Base-by-base conservation (phyloP, 306 rosid species). In the Adenanthera pavonina region DNA sequence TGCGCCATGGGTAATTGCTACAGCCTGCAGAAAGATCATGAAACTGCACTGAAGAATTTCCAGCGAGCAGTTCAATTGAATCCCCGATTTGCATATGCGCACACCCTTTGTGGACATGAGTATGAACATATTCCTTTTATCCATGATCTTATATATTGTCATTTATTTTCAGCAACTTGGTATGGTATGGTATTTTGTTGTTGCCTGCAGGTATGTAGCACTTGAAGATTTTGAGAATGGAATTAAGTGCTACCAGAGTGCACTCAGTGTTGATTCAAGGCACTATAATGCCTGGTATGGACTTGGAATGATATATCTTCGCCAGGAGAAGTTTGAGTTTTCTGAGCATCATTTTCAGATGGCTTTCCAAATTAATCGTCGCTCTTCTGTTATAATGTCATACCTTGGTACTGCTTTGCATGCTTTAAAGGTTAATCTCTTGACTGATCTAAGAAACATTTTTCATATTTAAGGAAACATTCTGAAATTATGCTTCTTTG, bases 41-140 rank as follows among this genome's bases (percentile, higher is more conserved):
- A 83, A 76, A 54, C 85, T 71, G 90, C 17, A 46, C 85, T 96
- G 75, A 96, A 91, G 89, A 94, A 91, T 87, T 96, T 96, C 83
- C 99, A 92, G 81, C 97, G 99, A 87, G 97, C 99, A 64, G 95
- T 91, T 76, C 98, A 94, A 81, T 88, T 96, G 36, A 90, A 92
- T 87, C 86, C 99, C 72, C 90, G 91, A 91, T 96, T 93, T 86
- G 90, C 99, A 82, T 96, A 96, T 84, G 98, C 99, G 14, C 99
- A 96, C 89, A 96, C 99, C 74, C 98, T 96, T 60, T 96, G 98
- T 68, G 99, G 99, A 73, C 99, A 96, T 10, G 99, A 96, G 99
- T 96, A 94, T 40, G 97, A 15, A 62, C 83, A 78, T 78, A 33
- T 76, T 36, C 60, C 44, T 67, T 70, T 62, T 44, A 64, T 68